phyloP scores from a whole-genome alignment of 2,329 filamentous ascomycete species.

The Colletotrichum salicis region DNA sequence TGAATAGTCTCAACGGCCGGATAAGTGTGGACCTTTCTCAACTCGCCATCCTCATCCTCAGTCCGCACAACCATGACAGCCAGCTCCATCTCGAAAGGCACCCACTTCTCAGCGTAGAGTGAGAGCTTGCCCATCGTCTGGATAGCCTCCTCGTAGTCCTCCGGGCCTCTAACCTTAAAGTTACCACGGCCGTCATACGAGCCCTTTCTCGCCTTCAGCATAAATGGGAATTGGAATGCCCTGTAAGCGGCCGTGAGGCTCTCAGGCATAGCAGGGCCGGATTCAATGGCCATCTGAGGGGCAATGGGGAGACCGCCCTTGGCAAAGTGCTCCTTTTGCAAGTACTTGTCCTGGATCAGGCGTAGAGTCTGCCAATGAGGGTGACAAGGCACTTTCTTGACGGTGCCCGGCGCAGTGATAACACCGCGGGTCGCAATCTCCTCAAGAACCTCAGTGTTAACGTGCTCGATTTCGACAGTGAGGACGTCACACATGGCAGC shows the following conservation, averaged over 20 bases:
- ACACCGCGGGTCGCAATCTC: conserved; percentile 77
- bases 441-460: conserved; percentile 89
- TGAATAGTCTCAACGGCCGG: conserved; percentile 95
- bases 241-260: conserved; percentile 72
- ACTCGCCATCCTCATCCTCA: conserved; percentile 69
- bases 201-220: conserved; percentile 91
- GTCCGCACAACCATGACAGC: conserved; percentile 96
- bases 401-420: conserved; percentile 55
- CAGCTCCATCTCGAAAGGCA: conserved; percentile 85
- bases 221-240: conserved; percentile 82
- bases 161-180: conserved; percentile 58
- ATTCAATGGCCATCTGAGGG: conserved; percentile 72
- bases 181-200: conserved; percentile 91
- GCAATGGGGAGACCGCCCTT: conserved; percentile 77
- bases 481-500: conserved; percentile 81
- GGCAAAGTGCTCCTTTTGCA: conserved; percentile 84
- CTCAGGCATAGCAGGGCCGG: conserved; percentile 62
- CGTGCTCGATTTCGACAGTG: conserved; percentile 95
- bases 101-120: conserved; percentile 91
- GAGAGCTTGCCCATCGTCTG: conserved; percentile 75
- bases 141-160: conserved; percentile 70
- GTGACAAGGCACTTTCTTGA: conserved; percentile 71
- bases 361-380: conserved; percentile 88
- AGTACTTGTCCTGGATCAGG: conserved; percentile 92
- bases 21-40: conserved; percentile 73